Base-by-base conservation (phyloP, 306 rosid genomes). In the Lupinus albus region DNA sequence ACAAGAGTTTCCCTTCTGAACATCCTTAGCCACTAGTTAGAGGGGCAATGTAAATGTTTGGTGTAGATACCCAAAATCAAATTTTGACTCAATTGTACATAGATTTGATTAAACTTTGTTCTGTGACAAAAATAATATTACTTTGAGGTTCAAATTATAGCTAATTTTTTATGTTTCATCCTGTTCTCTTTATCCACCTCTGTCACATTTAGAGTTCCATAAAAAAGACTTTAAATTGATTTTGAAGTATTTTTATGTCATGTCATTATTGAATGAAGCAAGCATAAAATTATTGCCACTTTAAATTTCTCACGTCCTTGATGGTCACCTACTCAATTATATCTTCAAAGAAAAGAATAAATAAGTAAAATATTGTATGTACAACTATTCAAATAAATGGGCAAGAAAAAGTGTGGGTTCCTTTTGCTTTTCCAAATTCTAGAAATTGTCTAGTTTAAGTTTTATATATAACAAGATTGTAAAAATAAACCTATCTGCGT, bases 1-100 rank as follows among this genome's bases (percentile, higher is more conserved):
- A 68, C 83, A 11, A 61, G 83, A 73, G 75, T 78, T 35, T 51
- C 78, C 67, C 82, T 78, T 35, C 82, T 78, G 18, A 78, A 78
- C 67, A 45, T 73, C 71, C 38, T 78, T 20, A 73, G 59, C 61
- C 49, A 61, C 20, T 62, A 69, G 71, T 17, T 49, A 32, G 41
- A 39, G 64, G 10, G 12, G 33, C 21, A 15, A 72, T 72, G 11
- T 36, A 49, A 48, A 48, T 65, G 32, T 56, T 21, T 25, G 20
- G 49, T 45, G 35, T 30, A 42, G 45, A 66, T 35, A 50, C 61
- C 11, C 48, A 53, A 45, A 45, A 35, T 53, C 50, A 68, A 60
- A 14, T 72, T 67, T 44, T 67, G 75, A 36, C 57, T 13, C 67
- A 61, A 11, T 33, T 78, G 78, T 73, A 63, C 56, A 58, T 16